phyloP scores from a whole-genome alignment of 805 yeast species.

The Helenozyma baotianmanensis region DNA sequence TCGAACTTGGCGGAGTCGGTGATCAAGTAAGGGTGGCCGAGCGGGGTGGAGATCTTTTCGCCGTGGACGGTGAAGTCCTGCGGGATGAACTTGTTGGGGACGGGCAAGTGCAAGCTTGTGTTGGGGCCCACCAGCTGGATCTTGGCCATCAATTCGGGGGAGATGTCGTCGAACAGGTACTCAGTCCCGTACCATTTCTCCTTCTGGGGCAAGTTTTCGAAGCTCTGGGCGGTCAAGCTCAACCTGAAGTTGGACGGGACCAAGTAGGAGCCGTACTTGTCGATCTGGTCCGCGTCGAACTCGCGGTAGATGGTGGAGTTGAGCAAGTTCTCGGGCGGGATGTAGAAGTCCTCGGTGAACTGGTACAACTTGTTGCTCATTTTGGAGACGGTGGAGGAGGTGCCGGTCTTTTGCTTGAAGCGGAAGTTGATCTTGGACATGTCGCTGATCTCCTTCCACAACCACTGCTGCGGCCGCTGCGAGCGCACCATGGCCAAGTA shows the following conservation, averaged over 20 bases:
- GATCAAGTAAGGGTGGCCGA: slow-evolving; percentile 59
- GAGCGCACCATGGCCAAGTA: slow-evolving; percentile 58
- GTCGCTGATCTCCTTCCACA: slow-evolving; percentile 70
- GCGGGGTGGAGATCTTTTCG: slow-evolving; percentile 28
- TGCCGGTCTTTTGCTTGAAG: slow-evolving; percentile 72
- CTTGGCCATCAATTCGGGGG: slow-evolving; percentile 30
- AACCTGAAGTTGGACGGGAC: slow-evolving; percentile 58
- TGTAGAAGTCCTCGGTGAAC: slow-evolving; percentile 22
- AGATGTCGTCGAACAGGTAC: slow-evolving; percentile 48
- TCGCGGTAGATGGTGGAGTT: slow-evolving; percentile 52
- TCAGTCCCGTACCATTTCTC: slow-evolving; percentile 95
- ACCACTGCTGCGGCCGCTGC: slow-evolving; percentile 70
- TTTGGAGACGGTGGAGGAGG: slow-evolving; percentile 68
- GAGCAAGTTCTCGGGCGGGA: slow-evolving; percentile 65
- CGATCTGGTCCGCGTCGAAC: slow-evolving; percentile 53
- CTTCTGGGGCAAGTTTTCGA: slow-evolving; percentile 39
- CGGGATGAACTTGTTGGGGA: slow-evolving; percentile 77
- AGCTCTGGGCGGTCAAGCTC: slow-evolving; percentile 48
- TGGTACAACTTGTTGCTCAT: slow-evolving; percentile 61
- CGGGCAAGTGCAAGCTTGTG: slow-evolving; percentile 54
- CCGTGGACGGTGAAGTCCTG: slow-evolving; percentile 63
- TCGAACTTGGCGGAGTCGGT: slow-evolving; percentile 46
- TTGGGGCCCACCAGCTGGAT: slow-evolving; percentile 25
- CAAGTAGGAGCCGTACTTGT: slow-evolving; percentile 45
- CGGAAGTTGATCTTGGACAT: slow-evolving; percentile 68